Evolutionary conservation across 2,329 filamentous ascomycete genomes (phyloP).

Genomic region (Fusarium ambrosium): DNA sequence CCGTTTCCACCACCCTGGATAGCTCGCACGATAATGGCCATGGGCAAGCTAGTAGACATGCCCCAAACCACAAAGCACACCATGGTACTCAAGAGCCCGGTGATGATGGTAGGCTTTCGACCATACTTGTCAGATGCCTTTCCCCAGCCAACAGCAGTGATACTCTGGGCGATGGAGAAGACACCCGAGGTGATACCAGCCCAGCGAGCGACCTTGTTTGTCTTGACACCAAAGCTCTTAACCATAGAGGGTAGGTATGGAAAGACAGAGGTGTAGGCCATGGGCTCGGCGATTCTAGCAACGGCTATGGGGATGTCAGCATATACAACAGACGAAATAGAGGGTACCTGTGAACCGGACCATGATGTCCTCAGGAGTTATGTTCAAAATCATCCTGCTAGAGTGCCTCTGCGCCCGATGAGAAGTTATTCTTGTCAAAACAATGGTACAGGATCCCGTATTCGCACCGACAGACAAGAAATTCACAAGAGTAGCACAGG

Average conservation of each 20-base stretch:
- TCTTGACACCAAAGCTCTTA: slow-evolving; percentile 78
- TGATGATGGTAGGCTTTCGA: slow-evolving; percentile 84
- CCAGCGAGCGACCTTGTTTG: slow-evolving; percentile 83
- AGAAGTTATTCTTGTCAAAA: slow-evolving; percentile 31
- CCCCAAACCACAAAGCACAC: slow-evolving; percentile 85
- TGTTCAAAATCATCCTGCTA: slow-evolving; percentile 9
- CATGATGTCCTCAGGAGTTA: slow-evolving; percentile 9
- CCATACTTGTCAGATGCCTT: slow-evolving; percentile 83
- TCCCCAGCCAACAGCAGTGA: slow-evolving; percentile 82
- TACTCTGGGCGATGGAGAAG: slow-evolving; percentile 79
- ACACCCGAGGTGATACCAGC: slow-evolving; percentile 80
- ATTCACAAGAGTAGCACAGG: not conserved
- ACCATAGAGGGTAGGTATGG: slow-evolving; percentile 86
- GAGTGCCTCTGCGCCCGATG: slow-evolving; percentile 36
- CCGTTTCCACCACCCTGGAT: slow-evolving; percentile 89
- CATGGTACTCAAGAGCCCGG: slow-evolving; percentile 84
- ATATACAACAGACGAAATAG: slow-evolving; percentile 18
- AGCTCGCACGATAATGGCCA: slow-evolving; percentile 83
- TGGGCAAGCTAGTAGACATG: slow-evolving; percentile 80
- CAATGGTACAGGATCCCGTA: not conserved
- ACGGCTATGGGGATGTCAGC: slow-evolving; percentile 69
- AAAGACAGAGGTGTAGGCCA: slow-evolving; percentile 79
- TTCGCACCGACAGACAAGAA: not conserved
- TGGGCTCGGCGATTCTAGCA: slow-evolving; percentile 83
- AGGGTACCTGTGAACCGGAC: slow-evolving; percentile 34